Evolutionary conservation across 805 yeast species (phyloP), one percentile per base, ranked within the genome.

Genomic region (Candida jianshihensis): DNA sequence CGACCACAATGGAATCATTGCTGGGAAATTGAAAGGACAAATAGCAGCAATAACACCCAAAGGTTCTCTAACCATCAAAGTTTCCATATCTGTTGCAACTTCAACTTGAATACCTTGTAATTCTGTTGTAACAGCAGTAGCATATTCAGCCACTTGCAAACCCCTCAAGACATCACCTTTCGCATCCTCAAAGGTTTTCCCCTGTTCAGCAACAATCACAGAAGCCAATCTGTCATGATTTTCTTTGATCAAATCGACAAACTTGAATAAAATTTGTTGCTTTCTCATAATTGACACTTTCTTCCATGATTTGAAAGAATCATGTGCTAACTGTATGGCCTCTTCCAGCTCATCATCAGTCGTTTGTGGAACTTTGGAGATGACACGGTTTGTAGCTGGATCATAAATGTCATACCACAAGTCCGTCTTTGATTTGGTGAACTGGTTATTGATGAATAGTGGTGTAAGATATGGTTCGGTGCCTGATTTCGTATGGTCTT

Each of bases 21-120:
- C 89, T 8, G 89, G 89, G 72, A 81, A 81, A 59, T 81, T 81
- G 64, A 81, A 81, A 4, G 89, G 89, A 47, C 86, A 79, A 47
- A 81, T 81, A n/a, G 87, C 81, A 7, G 79, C 86, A 42, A 81
- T 71, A 4, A 81, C 86, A 14, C 89, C 89, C 38, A 80, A 57
- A 12, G 86, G 86, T 54, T 75, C 81, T 45, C 88, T 71, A 53
- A 57, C 46, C 83, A 78, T 78, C 49, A 78, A 70, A 21, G 89
- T 81, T 55, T 81, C 87, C 88, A 81, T 81, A 49, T 79, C 83
- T 14, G 70, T 64, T 22, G 86, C 72, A 14, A 81, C 88, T 51
- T 79, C 87, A 39, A 81, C 66, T 19, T 73, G 65, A 31, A 66
- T 65, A 16, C 86, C 88, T 53, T 73, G 71, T 45, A 79, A 61